A percentile compares a stretch with the other conserved stretches of the same genome.
These are phyloP conservation scores for Penicillium sp. DNA, from an alignment of 2,329 filamentous ascomycete genomes.

Conservation along the genomic window DNA sequence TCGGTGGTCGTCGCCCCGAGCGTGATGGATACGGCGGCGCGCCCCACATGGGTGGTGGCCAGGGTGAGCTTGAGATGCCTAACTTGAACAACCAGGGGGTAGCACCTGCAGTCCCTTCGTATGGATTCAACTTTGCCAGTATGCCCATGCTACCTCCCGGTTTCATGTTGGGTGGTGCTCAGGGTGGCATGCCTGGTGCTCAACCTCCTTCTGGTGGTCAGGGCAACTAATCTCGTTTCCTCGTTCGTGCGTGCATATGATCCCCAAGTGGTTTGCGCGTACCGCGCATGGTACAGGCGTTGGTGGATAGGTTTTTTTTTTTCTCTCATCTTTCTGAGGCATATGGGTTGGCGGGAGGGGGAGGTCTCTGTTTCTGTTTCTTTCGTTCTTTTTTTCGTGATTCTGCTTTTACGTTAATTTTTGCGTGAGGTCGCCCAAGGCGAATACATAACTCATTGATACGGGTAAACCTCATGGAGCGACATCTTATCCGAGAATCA, in stretches of 20 bases:
- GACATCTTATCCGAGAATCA: not conserved
- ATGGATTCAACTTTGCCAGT: conserved; percentile 53
- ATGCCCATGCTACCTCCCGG: conserved; percentile 51
- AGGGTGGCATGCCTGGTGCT: conserved; percentile 31
- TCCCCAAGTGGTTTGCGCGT: conserved; percentile 1
- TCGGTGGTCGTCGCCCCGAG: conserved; percentile 32
- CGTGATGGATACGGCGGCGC: conserved; percentile 34
- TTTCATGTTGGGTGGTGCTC: conserved; percentile 46
- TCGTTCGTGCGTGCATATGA: conserved; percentile 8
- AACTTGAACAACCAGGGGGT: conserved; percentile 49
- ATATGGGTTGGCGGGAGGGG: conserved; percentile 5
- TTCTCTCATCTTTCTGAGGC: conserved; percentile 3
- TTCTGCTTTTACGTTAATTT: conserved; percentile 3
- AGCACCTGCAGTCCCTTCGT: conserved; percentile 55
- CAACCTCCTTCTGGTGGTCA: conserved; percentile 44
- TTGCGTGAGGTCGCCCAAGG: not conserved
- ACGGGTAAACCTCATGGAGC: not conserved
- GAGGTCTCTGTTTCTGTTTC: not conserved
- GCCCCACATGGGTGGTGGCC: conserved; percentile 14
- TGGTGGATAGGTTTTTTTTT: conserved; percentile 1
- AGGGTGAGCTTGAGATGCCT: conserved; percentile 31
- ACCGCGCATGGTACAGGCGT: conserved; percentile 8
- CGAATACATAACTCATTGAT: not conserved
- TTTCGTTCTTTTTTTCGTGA: not conserved
- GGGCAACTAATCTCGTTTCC: conserved; percentile 24